phyloP scores from a whole-genome alignment of 83 land plant species.

The Larix sibirica region DNA sequence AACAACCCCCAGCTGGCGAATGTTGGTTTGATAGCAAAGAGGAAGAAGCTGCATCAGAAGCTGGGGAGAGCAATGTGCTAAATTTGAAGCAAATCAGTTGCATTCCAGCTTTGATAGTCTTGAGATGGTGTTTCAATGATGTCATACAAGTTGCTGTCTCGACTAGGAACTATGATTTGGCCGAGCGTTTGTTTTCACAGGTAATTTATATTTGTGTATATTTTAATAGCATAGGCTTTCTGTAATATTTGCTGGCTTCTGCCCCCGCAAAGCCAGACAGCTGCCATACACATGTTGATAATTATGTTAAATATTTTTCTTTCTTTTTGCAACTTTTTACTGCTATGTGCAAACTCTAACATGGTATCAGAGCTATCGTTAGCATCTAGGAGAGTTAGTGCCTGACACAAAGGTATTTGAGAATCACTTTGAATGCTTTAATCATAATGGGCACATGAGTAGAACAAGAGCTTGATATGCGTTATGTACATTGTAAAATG shows the following conservation, averaged over 20 bases:
- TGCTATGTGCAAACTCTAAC: too few relatives aligned
- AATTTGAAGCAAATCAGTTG: background rate
- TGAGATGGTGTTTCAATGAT: slow-evolving; percentile 57
- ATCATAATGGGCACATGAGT: too few relatives aligned
- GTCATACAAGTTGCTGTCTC: slow-evolving; percentile 48
- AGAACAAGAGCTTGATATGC: too few relatives aligned
- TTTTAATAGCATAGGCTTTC: background rate
- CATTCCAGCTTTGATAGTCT: slow-evolving; percentile 16
- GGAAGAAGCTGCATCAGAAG: background rate
- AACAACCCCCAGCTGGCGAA: background rate
- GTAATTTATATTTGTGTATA: slow-evolving; percentile 22
- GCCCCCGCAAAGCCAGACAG: background rate
- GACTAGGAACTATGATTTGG: slow-evolving; percentile 23
- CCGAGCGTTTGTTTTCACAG: slow-evolving; percentile 53
- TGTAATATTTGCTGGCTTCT: background rate
- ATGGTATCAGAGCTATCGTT: too few relatives aligned
- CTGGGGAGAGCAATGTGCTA: background rate
- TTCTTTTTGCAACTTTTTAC: too few relatives aligned
- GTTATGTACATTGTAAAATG: too few relatives aligned
- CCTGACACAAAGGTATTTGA: too few relatives aligned
- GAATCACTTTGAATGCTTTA: too few relatives aligned
- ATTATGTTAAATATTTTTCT: too few relatives aligned
- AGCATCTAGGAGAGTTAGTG: too few relatives aligned
- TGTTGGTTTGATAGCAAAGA: background rate
- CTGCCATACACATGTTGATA: too few relatives aligned